Evolutionary conservation across 371 early-diverging fungal species (phyloP), one percentile per base, ranked within the genome.

Genomic region (Rhizopus stolonifer): DNA sequence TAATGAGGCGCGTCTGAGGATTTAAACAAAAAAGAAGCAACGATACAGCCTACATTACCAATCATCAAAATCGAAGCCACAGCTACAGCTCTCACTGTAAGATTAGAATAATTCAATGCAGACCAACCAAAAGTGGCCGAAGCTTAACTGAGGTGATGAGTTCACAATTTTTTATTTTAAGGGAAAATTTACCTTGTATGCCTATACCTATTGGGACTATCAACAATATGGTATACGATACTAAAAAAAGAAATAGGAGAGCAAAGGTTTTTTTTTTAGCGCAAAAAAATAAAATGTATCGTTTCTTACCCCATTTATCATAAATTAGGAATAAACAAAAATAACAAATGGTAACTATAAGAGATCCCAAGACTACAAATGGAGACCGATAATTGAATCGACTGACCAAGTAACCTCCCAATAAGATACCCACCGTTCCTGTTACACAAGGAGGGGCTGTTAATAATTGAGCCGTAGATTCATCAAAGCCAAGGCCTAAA

Each of bases 401-500:
- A 22, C 62, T 54, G 17, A 60, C 57, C 14, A 67, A 46, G 34
- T 47, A 65, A 1, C 72, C 72, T 19, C 65, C 65, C 13, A 51
- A 1, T 5, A 70, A 34, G 6, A 65, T 54, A 40, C 60, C 52
- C 1, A 68, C 15, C 7, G 65, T 53, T 13, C 54, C 60, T n/a
- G 60, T 21, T 2, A 47, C 50, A 42, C 50, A 53, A 5, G 68
- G 67, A 14, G 72, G 68, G 9, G 72, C 72, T 4, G 72, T 64
- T 14, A 71, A 24, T 5, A 67, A 14, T 34, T 64, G 72, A 17
- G 72, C 49, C 0, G 56, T 61, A 15, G 56, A 47, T 0, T 32
- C 33, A 2, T 60, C 31, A 46, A 69, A 69, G 7, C 69, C 69
- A 48, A 69, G 65, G 18, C 67, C 67, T 67, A 52, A n/a, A n/a